phyloP scores from a whole-genome alignment of 1,284 basidiomycete species.

The Leccinum pachyderme region DNA sequence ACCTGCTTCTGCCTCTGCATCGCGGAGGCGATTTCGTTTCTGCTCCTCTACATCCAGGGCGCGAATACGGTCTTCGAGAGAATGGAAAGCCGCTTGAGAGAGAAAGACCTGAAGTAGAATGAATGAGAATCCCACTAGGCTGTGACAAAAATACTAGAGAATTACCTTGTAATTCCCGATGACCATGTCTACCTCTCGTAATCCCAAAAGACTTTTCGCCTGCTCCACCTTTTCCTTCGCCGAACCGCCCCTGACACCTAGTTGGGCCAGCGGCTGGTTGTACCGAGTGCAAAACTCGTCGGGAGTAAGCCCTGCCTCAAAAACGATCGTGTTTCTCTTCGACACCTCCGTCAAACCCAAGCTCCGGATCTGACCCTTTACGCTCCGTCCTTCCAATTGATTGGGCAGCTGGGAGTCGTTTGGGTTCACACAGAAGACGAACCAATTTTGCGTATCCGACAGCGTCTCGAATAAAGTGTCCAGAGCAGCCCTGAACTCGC shows the following conservation, averaged over 20 bases:
- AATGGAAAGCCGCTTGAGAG: conserved; percentile 84
- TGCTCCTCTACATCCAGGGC: conserved; percentile 65
- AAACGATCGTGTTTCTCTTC: conserved; percentile 42
- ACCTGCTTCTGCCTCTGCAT: conserved; percentile 76
- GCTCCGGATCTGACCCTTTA: conserved; percentile 90
- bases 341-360: conserved; percentile 81
- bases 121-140: not conserved
- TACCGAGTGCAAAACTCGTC: conserved; percentile 40
- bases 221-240: conserved; percentile 56
- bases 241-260: conserved; percentile 49
- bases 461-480: conserved; percentile 87
- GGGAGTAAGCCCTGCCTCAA: not conserved
- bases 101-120: conserved; percentile 78
- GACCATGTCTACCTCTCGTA: conserved; percentile 76
- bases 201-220: conserved; percentile 59
- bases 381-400: conserved; percentile 87
- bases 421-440: conserved; percentile 89
- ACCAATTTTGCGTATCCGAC: conserved; percentile 90
- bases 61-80: conserved; percentile 86
- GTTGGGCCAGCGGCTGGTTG: conserved; percentile 51
- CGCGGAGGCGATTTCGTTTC: conserved; percentile 70
- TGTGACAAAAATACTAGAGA: conserved; percentile 23
- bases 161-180: conserved; percentile 74
- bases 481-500: conserved; percentile 83
- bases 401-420: conserved; percentile 95